A percentile compares a stretch with the other conserved stretches of the same genome.
Conservation (phyloP, 345 rosid genomes). For the Melaleuca alternifolia region DNA sequence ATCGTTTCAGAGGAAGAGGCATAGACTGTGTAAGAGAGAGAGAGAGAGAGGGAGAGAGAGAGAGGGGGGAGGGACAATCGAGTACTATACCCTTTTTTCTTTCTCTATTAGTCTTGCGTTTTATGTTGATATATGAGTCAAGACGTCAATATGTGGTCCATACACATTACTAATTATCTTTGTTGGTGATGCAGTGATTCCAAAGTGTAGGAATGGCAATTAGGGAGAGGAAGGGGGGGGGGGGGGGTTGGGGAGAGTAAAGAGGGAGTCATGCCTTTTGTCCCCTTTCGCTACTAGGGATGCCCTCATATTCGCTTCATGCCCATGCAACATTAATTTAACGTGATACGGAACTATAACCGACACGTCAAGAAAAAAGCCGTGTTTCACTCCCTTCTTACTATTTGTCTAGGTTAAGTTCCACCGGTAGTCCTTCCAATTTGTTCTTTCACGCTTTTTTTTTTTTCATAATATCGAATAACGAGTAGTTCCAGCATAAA, state of each 20-base stretch:
- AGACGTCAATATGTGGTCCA: not conserved
- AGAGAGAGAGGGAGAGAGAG: too few species aligned
- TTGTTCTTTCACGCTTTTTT: not conserved
- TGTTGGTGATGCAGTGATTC: not conserved
- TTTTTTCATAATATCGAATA: too few species aligned
- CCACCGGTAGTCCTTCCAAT: not conserved
- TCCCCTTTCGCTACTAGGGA: not conserved
- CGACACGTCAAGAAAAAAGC: not conserved
- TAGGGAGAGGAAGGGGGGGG: not conserved
- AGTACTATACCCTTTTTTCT: not conserved
- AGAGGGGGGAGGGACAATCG: too few species aligned
- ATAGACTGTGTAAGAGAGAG: too few species aligned
- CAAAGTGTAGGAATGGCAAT: not conserved
- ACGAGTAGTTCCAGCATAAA: too few species aligned
- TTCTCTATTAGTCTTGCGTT: not conserved
- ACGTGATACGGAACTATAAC: not conserved
- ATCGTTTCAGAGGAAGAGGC: too few species aligned
- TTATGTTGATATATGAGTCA: not conserved
- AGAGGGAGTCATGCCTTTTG: not conserved
- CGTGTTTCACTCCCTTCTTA: not conserved
- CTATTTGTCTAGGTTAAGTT: not conserved
- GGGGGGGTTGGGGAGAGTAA: too few species aligned
- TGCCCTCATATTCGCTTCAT: not conserved
- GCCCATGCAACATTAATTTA: not conserved
- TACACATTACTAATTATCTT: not conserved